Evolutionary conservation across 2,329 filamentous ascomycete genomes (phyloP).

Genomic region (Penicillium frequentans): DNA sequence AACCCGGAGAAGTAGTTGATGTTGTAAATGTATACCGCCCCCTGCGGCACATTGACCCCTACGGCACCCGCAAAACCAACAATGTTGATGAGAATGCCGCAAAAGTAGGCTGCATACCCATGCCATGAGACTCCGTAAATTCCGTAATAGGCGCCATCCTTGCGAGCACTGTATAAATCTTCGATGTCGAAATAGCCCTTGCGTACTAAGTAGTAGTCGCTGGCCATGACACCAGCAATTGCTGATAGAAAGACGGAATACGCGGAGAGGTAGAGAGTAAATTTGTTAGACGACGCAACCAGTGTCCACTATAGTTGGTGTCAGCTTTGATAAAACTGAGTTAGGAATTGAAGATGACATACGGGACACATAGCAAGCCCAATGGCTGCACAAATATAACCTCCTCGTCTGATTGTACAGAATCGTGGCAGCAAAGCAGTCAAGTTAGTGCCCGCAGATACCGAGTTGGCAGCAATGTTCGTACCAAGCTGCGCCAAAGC

Average conservation of each 20-base stretch:
- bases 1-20: conserved; percentile 87
- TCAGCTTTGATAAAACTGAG: not conserved
- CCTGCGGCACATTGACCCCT: conserved; percentile 66
- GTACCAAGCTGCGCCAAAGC: conserved; percentile 77
- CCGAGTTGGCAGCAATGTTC: conserved; percentile 80
- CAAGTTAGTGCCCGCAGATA: conserved; percentile 77
- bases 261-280: conserved; percentile 82
- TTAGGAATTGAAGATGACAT: not conserved
- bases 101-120: conserved; percentile 75
- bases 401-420: conserved; percentile 78
- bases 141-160: conserved; percentile 65
- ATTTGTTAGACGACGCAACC: conserved; percentile 71
- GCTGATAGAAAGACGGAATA: conserved; percentile 88
- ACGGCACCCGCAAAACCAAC: conserved; percentile 83
- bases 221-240: conserved; percentile 80
- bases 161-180: conserved; percentile 71
- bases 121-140: conserved; percentile 73
- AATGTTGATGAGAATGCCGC: conserved; percentile 80
- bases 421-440: conserved; percentile 74
- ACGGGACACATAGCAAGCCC: conserved; percentile 79
- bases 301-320: conserved; percentile 55
- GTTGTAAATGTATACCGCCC: conserved; percentile 79
- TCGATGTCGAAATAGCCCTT: conserved; percentile 74
- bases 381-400: conserved; percentile 74
- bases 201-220: conserved; percentile 81